Evolutionary conservation across 1,284 basidiomycete species (phyloP).

Genomic region (Lentinula novae-zelandiae): DNA sequence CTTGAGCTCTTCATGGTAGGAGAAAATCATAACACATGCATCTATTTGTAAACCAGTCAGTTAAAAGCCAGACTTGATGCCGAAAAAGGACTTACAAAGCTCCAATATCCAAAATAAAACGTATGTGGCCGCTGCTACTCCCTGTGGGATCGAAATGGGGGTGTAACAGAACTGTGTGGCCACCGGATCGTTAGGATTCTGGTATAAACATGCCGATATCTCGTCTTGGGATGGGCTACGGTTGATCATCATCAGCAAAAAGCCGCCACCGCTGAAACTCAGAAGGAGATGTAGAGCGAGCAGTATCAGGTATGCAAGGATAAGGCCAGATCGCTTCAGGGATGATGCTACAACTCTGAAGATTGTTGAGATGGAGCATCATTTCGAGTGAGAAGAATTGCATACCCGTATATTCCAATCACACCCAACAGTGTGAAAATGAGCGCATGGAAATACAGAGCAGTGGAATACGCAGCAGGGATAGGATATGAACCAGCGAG

Average conservation of each 20-base stretch:
- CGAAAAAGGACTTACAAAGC: conserved; percentile 39
- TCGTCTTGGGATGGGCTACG: conserved; percentile 29
- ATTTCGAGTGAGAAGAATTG: background rate
- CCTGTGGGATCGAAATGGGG: conserved; percentile 32
- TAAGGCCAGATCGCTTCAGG: conserved; percentile 41
- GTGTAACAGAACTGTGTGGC: conserved; percentile 31
- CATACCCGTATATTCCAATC: conserved; percentile 50
- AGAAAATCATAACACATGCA: background rate
- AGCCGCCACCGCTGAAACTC: conserved; percentile 41
- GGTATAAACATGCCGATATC: conserved; percentile 32
- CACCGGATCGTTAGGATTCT: conserved; percentile 22
- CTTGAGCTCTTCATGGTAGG: background rate
- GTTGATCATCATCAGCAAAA: conserved; percentile 43
- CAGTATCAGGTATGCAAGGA: conserved; percentile 43
- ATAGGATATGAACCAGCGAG: conserved; percentile 31
- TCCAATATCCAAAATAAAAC: conserved; percentile 44
- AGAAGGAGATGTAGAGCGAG: conserved; percentile 44
- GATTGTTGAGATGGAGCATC: background rate
- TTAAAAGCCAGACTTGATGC: background rate
- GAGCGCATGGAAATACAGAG: conserved; percentile 42
- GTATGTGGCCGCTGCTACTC: conserved; percentile 34
- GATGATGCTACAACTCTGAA: conserved; percentile 46
- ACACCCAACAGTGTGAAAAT: conserved; percentile 47
- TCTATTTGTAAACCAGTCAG: background rate
- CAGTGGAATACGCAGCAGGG: conserved; percentile 35